Conservation (phyloP, 2,329 filamentous ascomycete species). For the Talaromyces marneffei region DNA sequence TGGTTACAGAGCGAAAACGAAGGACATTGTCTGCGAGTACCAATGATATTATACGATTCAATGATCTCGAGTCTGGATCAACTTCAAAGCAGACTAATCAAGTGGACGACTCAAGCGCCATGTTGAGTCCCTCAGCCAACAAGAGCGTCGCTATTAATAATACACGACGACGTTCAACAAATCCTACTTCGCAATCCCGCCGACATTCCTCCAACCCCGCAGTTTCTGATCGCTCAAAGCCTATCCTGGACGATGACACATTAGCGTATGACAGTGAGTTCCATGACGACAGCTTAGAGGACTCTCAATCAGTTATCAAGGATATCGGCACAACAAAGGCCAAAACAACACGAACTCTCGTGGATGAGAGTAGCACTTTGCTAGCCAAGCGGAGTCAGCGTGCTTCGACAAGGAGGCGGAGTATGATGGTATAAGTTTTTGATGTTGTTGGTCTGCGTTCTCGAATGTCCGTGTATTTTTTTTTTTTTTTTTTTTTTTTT, state of each 20-base stretch:
- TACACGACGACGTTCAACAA: conserved; percentile 7
- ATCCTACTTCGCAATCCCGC: not conserved
- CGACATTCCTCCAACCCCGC: conserved; percentile 14
- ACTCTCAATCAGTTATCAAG: conserved; percentile 3
- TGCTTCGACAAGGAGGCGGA: conserved; percentile 31
- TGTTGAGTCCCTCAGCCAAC: not conserved
- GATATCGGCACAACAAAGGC: not conserved
- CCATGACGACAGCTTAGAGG: conserved; percentile 11
- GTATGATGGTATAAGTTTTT: conserved; percentile 35
- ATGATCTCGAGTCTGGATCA: not conserved
- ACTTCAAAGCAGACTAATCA: not conserved
- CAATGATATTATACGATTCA: conserved; percentile 2
- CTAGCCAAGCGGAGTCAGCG: conserved; percentile 26
- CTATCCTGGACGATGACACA: not conserved
- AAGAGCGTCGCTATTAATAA: not conserved
- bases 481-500: too few species aligned
- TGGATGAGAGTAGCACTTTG: conserved; percentile 14
- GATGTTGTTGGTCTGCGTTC: not conserved
- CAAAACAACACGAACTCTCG: not conserved
- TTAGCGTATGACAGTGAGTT: not conserved
- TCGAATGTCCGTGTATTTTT: not conserved
- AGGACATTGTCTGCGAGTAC: conserved; percentile 22
- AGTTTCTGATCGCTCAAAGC: conserved; percentile 1
- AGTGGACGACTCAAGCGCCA: not conserved
- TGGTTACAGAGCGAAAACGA: conserved; percentile 29